Percentiles rank a stretch among this genome's conserved stretches.
phyloP scores from a whole-genome alignment of 2,329 filamentous ascomycete species.

The Elsinoe batatas region DNA sequence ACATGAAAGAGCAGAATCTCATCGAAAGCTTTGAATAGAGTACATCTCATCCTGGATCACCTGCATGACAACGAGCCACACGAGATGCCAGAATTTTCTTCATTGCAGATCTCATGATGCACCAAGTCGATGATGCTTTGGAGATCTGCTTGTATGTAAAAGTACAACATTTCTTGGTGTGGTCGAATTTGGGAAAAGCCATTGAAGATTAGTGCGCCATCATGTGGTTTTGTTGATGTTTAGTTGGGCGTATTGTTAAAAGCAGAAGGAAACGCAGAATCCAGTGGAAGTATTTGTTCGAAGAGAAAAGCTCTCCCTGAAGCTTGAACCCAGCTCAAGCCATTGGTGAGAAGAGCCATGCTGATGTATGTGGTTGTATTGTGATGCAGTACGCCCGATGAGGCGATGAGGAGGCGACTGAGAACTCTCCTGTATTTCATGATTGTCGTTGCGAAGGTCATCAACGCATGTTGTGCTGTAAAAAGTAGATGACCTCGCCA shows the following conservation, averaged over 20 bases:
- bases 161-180: constrained; percentile 6
- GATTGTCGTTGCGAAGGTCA: neutral
- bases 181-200: neutral
- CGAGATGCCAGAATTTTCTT: neutral
- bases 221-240: neutral
- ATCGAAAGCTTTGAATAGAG: neutral
- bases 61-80: neutral
- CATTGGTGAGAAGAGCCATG: neutral
- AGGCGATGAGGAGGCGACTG: neutral
- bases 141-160: constrained; percentile 10
- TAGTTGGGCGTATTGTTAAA: neutral
- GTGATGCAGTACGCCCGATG: neutral
- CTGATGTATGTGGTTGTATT: neutral
- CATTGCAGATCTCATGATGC: neutral
- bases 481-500: constrained; percentile 3
- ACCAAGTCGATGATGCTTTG: neutral
- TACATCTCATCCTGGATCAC: constrained; percentile 8
- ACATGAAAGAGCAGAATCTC: constrained; percentile 7
- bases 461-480: neutral
- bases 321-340: constrained; percentile 5
- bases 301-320: neutral
- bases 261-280: neutral
- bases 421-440: constrained; percentile 3
- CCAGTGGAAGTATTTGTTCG: neutral
- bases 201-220: neutral